Conservation (phyloP, 140 eudicot genomes). For the Cichorium intybus region DNA sequence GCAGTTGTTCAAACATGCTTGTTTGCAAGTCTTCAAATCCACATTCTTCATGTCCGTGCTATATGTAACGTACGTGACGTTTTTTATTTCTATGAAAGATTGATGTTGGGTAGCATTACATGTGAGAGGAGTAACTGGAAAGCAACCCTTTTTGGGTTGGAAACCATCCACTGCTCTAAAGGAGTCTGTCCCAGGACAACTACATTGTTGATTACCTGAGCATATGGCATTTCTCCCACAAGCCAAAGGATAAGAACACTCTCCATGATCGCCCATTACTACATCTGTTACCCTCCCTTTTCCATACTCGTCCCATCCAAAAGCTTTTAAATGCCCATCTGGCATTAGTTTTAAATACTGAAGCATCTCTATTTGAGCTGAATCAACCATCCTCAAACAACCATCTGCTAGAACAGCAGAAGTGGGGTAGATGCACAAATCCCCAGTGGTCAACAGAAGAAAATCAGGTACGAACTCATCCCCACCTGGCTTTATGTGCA, state of each 20-base stretch:
- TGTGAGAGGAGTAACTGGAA: constrained; percentile 21
- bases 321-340: constrained; percentile 38
- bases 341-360: constrained; percentile 31
- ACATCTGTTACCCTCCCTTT: neutral
- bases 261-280: neutral
- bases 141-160: constrained; percentile 28
- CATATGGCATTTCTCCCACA: constrained; percentile 21
- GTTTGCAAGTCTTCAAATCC: constrained; percentile 19
- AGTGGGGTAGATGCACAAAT: too few relatives aligned
- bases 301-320: neutral
- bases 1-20: constrained; percentile 21
- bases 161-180: constrained; percentile 15
- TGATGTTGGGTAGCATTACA: constrained; percentile 25
- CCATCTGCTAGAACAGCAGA: too few relatives aligned
- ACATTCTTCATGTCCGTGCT: neutral
- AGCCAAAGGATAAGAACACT: constrained; percentile 18
- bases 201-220: neutral
- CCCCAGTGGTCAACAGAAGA: too few relatives aligned
- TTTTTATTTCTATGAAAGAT: neutral
- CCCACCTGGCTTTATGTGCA: too few relatives aligned
- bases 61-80: constrained; percentile 2
- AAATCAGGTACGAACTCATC: too few relatives aligned
- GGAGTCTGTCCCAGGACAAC: constrained; percentile 11
- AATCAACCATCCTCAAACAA: too few relatives aligned
- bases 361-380: too few relatives aligned